phyloP scores from a whole-genome alignment of 1,284 basidiomycete genomes.

The Inonotus obliquus region DNA sequence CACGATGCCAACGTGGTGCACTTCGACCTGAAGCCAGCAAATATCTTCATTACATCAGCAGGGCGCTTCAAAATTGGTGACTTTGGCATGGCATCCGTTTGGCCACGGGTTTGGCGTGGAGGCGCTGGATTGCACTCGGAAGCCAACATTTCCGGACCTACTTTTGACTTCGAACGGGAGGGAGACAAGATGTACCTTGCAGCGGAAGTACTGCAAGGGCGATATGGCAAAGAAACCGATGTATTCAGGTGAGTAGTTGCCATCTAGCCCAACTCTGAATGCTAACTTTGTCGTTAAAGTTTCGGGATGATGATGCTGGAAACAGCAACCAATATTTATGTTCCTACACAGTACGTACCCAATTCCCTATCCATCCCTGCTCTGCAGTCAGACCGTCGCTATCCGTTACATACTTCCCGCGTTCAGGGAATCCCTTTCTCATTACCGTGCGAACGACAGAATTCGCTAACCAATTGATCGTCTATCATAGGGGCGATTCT shows the following conservation, averaged over 20 bases:
- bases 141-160: constrained; percentile 26
- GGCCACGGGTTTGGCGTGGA: constrained; percentile 54
- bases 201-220: constrained; percentile 92
- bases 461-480: neutral
- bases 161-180: constrained; percentile 82
- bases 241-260: constrained; percentile 78
- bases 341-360: constrained; percentile 87
- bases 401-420: neutral
- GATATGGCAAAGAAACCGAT: constrained; percentile 92
- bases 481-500: constrained; percentile 63
- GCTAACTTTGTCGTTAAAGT: constrained; percentile 37
- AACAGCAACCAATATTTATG: constrained; percentile 91
- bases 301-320: constrained; percentile 95
- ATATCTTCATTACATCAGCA: constrained; percentile 87
- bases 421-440: neutral
- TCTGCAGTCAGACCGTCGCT: neutral
- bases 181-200: constrained; percentile 98
- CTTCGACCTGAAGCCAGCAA: constrained; percentile 97
- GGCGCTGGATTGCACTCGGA: constrained; percentile 27
- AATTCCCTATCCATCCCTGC: constrained; percentile 4
- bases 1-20: constrained; percentile 90
- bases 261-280: constrained; percentile 3
- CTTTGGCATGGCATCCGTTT: constrained; percentile 93
- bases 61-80: constrained; percentile 97
- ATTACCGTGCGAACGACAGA: neutral